Base-by-base conservation (phyloP, 192 early-diverging fungal genomes). In the Entomortierella parvispora region DNA sequence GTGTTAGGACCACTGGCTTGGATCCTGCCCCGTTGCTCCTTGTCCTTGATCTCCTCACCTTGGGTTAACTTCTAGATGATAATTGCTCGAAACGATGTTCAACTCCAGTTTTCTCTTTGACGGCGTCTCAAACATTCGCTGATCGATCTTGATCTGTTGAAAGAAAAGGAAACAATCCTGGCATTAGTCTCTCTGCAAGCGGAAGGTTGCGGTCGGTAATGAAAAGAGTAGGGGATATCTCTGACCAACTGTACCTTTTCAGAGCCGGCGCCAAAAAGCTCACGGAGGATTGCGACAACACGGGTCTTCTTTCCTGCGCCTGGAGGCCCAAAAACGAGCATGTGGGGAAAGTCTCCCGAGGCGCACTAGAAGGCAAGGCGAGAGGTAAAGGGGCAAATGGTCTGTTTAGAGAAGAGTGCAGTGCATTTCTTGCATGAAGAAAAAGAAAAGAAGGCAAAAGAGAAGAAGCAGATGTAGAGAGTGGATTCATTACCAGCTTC, bases 241-340 rank as follows among this genome's bases (percentile, higher is more conserved):
- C 0, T 23, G 0, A 11, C 43, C 44, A 11, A 45, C 25, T 7
- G 5, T 68, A 93, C 93, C 86, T 95, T 97, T 65, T 97, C 95
- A 31, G 94, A 96, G 20, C 92, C 86, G 14, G 90, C 82, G 18
- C 98, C 98, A 84, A 91, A 99, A 18, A 99, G 80, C 61, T 97
- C 96, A 53, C 88, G 84, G 42, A 99, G 83, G 0, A 95, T 69
- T 25, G 95, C 94, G 23, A 90, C 86, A 37, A 99, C 92, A 22
- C 98, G 86, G 42, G 98, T 99, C 67, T 97, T 96, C 84, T 99
- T 98, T 20, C 98, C 98, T 0, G 95, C 93, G 23, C 98, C 98
- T 2, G 93, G 87, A 3, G 98, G 98, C 8, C 98, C 98, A 81
- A 97, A 99, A 28, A 99, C 87, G 1, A 99, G 86, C 70, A 97